Conservation (phyloP, 1,139 yeast genomes). For the Geotrichum restrictum region DNA sequence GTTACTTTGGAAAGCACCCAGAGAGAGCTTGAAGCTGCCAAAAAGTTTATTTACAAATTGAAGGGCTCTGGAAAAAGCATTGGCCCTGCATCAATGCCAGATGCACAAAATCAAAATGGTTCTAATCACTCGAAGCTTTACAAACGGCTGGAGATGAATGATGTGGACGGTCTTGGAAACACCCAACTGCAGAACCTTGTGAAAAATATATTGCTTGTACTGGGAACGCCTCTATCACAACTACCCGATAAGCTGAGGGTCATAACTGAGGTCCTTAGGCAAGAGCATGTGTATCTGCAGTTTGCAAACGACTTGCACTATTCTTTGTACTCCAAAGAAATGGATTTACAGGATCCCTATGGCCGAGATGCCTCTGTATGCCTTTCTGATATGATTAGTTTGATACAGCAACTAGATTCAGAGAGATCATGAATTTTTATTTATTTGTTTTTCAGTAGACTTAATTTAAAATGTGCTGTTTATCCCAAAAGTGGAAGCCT, state of each 20-base stretch:
- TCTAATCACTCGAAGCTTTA: slow-evolving; percentile 22
- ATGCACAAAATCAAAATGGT: slow-evolving; percentile 1
- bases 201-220: slow-evolving; percentile 33
- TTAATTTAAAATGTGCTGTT: not conserved
- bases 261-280: slow-evolving; percentile 32
- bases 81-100: slow-evolving; percentile 18
- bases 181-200: slow-evolving; percentile 35
- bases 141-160: slow-evolving; percentile 29
- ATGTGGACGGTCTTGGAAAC: slow-evolving; percentile 30
- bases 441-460: not conserved
- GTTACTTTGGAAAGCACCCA: not conserved
- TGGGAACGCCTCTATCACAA: slow-evolving; percentile 36
- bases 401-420: slow-evolving; percentile 2
- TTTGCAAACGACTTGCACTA: slow-evolving; percentile 34
- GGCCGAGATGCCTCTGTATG: slow-evolving; percentile 1
- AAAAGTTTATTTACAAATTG: slow-evolving; percentile 2
- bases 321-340: slow-evolving; percentile 3
- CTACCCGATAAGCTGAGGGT: slow-evolving; percentile 33
- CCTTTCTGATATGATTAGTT: not conserved
- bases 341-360: slow-evolving; percentile 2
- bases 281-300: slow-evolving; percentile 32
- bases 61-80: slow-evolving; percentile 7
- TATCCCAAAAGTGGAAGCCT: too few relatives aligned
- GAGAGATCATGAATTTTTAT: not conserved
- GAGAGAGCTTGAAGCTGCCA: slow-evolving; percentile 9